phyloP scores from a whole-genome alignment of 805 yeast genomes.

The Schizosaccharomyces octosporus region DNA sequence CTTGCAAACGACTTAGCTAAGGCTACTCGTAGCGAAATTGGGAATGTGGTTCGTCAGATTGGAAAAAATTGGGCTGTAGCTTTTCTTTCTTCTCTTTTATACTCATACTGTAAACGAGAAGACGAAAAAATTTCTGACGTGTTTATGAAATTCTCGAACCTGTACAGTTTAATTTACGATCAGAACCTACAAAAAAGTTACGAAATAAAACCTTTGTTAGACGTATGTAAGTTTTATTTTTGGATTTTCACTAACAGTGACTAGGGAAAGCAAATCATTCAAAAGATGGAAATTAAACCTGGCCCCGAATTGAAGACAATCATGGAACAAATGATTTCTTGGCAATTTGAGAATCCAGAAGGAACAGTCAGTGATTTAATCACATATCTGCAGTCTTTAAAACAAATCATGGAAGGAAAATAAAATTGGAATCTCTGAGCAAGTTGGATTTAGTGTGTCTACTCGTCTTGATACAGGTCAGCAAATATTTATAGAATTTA shows the following conservation, averaged over 20 bases:
- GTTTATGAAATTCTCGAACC: slow-evolving; percentile 8
- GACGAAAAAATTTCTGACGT: slow-evolving; percentile 4
- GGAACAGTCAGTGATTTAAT: slow-evolving; percentile 30
- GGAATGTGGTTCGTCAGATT: slow-evolving; percentile 13
- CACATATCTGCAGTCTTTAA: neutral
- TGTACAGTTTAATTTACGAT: slow-evolving; percentile 11
- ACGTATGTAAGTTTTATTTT: slow-evolving; percentile 17
- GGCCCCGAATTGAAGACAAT: slow-evolving; percentile 67
- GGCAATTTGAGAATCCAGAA: slow-evolving; percentile 60
- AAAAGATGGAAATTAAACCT: slow-evolving; percentile 29
- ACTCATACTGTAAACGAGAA: slow-evolving; percentile 3
- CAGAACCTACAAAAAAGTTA: slow-evolving; percentile 21
- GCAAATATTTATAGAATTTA: neutral
- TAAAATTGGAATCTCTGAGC: no score
- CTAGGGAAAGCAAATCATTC: slow-evolving; percentile 31
- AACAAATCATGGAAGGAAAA: neutral
- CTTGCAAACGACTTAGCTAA: neutral
- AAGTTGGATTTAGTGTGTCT: no score
- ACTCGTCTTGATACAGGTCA: no score
- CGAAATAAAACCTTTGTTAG: slow-evolving; percentile 36
- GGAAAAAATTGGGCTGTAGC: slow-evolving; percentile 27
- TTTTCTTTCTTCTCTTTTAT: slow-evolving; percentile 16
- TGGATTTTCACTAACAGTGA: neutral
- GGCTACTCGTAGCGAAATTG: neutral
- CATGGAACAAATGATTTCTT: slow-evolving; percentile 30